Conservation (phyloP, 2,329 filamentous ascomycete species). For the Colletotrichum somersetense region DNA sequence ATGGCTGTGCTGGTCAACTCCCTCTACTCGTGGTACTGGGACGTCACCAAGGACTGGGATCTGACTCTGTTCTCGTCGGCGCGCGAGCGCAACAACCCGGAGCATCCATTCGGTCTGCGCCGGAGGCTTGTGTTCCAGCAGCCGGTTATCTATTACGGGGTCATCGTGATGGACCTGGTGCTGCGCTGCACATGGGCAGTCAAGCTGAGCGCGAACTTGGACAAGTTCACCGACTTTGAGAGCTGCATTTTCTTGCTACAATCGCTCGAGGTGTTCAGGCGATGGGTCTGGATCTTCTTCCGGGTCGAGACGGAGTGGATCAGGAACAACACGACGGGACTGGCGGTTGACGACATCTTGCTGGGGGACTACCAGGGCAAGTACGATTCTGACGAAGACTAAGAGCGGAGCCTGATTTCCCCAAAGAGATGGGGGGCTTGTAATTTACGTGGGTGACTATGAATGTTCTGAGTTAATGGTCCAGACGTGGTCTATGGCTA, state of each 20-base stretch:
- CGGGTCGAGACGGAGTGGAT: slow-evolving; percentile 95
- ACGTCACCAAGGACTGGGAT: slow-evolving; percentile 97
- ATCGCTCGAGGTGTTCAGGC: slow-evolving; percentile 84
- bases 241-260: slow-evolving; percentile 90
- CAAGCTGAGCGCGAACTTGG: slow-evolving; percentile 85
- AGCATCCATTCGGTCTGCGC: slow-evolving; percentile 83
- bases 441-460: slow-evolving; percentile 35
- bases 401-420: slow-evolving; percentile 6
- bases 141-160: slow-evolving; percentile 83
- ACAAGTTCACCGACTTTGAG: slow-evolving; percentile 88
- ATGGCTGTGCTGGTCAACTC: slow-evolving; percentile 84
- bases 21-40: slow-evolving; percentile 98
- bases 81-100: slow-evolving; percentile 68
- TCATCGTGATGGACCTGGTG: slow-evolving; percentile 81
- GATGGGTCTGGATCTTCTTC: slow-evolving; percentile 98
- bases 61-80: slow-evolving; percentile 80
- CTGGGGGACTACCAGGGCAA: slow-evolving; percentile 79
- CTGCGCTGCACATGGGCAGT: slow-evolving; percentile 92
- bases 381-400: slow-evolving; percentile 50
- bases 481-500: slow-evolving; percentile 27
- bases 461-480: slow-evolving; percentile 31
- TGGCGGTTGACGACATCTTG: slow-evolving; percentile 77
- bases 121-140: slow-evolving; percentile 79
- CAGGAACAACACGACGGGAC: slow-evolving; percentile 63
- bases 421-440: slow-evolving; percentile 22